Base-by-base conservation (phyloP, 768 basidiomycete species). In the Rhodotorula paludigena region DNA sequence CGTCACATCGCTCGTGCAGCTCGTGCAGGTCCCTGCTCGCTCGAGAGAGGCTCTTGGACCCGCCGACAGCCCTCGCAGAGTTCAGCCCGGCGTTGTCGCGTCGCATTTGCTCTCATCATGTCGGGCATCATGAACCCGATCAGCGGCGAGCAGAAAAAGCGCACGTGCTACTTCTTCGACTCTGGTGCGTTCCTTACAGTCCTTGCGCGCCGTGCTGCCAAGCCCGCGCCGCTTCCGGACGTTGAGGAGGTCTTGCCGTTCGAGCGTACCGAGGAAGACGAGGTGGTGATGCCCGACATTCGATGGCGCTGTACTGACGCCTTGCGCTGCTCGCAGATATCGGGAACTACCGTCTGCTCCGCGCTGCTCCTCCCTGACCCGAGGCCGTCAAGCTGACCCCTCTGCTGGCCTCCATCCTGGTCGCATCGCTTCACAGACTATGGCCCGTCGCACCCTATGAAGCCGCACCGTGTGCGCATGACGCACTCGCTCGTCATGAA, bases 401-500 rank as follows among this genome's bases (percentile, higher is more conserved):
- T 7, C 18, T 6, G 4, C 18, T 5, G 18, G 23, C 21, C 44
- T 7, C 33, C 23, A 23, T 38, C 16, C 23, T 33, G 36, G 35
- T 36, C 8, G 18, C 25, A 35, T 28, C 45, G n/a, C 15, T 2
- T 0, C 28, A 56, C 47, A 63, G 49, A 72, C 30, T 62, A 63
- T 58, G 35, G 69, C 38, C 63, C 62, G 49, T 59, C 52, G 44
- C 55, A 66, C 72, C 63, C 59, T 21, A 62, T 71, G 73, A 70
- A 74, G 77, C 94, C 94, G 11, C 97, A 94, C 30, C 85, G 96
- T 42, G 96, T 98, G 82, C 87, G 94, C 74, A 99, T 99, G 96
- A 97, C 93, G 77, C 96, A 99, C 80, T 93, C 93, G 18, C 83
- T 99, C 59, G 96, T 99, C 63, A 99, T 99, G 96, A 99, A 98